A percentile compares a stretch with the other conserved stretches of the same genome.
These are phyloP conservation scores for Hypocreales sp. DNA, from an alignment of 2,329 filamentous ascomycete genomes.

Conservation along the genomic window DNA sequence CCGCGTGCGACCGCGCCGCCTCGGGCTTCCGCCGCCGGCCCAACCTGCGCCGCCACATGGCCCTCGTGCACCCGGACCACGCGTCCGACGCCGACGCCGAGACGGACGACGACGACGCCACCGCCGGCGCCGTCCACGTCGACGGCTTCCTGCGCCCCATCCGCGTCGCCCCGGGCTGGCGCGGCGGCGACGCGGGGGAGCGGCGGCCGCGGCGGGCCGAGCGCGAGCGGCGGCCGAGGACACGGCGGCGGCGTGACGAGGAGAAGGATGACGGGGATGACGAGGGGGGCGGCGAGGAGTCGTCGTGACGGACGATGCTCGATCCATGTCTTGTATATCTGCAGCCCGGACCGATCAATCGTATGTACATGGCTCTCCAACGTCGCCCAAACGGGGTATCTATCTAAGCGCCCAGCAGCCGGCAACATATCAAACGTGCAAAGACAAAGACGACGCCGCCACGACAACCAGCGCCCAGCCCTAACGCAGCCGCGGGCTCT, in stretches of 20 bases:
- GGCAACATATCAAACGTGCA: too few relatives aligned
- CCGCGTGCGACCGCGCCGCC: conserved; percentile 18
- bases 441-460: too few relatives aligned
- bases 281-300: neutral
- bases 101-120: conserved; percentile 32
- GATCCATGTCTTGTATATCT: too few relatives aligned
- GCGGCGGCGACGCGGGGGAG: conserved; percentile 16
- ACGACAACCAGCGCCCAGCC: too few relatives aligned
- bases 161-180: conserved; percentile 30
- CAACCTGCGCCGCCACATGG: conserved; percentile 23
- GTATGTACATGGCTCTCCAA: too few relatives aligned
- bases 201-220: conserved; percentile 5
- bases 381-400: too few relatives aligned
- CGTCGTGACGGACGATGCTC: too few relatives aligned
- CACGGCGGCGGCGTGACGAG: conserved; percentile 5
- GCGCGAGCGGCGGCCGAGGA: neutral
- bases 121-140: conserved; percentile 47
- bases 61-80: conserved; percentile 21
- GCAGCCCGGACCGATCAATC: too few relatives aligned
- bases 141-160: conserved; percentile 52
- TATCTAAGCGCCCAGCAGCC: too few relatives aligned
- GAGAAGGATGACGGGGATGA: conserved; percentile 1
- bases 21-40: conserved; percentile 18
- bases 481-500: conserved; percentile 37
- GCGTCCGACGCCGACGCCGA: conserved; percentile 13